These are phyloP conservation scores for Ophiobolus disseminans DNA, from an alignment of 2,329 filamentous ascomycete species.

Conservation along the genomic window DNA sequence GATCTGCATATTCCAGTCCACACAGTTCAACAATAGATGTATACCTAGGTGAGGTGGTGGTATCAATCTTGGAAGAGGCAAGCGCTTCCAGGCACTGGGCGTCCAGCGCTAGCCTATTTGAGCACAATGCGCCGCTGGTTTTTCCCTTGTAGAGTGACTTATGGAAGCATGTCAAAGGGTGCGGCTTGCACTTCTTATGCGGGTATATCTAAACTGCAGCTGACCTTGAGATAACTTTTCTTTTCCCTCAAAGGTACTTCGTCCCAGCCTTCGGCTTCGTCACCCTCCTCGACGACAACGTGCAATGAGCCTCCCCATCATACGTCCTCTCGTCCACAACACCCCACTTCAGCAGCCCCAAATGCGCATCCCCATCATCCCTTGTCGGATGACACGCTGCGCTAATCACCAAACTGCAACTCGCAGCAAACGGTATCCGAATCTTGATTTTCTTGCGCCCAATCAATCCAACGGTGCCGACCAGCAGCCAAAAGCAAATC, in stretches of 20 bases:
- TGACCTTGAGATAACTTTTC: too few relatives aligned
- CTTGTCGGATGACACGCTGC: slow-evolving; percentile 28
- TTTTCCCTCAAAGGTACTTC: slow-evolving; percentile 3
- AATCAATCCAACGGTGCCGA: slow-evolving; percentile 50
- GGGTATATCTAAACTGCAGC: too few relatives aligned
- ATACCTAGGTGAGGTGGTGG: too few relatives aligned
- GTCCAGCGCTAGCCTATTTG: too few relatives aligned
- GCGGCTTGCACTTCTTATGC: too few relatives aligned
- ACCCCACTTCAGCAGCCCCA: slow-evolving; percentile 32
- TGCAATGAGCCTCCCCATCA: slow-evolving; percentile 9
- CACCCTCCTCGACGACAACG: slow-evolving; percentile 2
- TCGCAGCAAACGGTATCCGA: slow-evolving; percentile 75
- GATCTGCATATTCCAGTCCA: too few relatives aligned
- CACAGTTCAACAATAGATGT: too few relatives aligned
- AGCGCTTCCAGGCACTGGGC: too few relatives aligned
- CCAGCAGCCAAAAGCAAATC: slow-evolving; percentile 44
- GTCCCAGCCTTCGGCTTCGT: slow-evolving; percentile 2
- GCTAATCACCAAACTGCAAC: slow-evolving; percentile 13
- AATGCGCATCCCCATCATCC: slow-evolving; percentile 12
- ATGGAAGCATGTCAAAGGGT: too few relatives aligned
- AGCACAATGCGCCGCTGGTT: too few relatives aligned
- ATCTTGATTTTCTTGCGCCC: slow-evolving; percentile 75
- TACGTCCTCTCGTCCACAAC: slow-evolving; percentile 6
- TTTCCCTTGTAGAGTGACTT: too few relatives aligned
- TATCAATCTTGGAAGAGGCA: too few relatives aligned